These are phyloP conservation scores for Blastobotrys elegans DNA, from an alignment of 1,139 yeast genomes.

Conservation along the genomic window DNA sequence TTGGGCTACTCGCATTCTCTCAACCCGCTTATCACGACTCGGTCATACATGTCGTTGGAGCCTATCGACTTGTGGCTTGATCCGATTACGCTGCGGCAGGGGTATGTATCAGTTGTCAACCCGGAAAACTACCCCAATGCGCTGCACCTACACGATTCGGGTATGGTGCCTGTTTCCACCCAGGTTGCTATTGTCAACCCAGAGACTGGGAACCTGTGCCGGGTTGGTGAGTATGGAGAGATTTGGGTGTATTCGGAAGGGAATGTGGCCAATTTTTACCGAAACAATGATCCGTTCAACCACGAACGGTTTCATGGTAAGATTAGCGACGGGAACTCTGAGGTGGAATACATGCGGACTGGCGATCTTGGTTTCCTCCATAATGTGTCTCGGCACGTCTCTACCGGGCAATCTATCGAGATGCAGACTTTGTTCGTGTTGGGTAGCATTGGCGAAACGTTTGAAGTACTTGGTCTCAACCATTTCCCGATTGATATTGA, in stretches of 20 bases:
- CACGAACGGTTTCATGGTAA: constrained; percentile 52
- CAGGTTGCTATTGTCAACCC: constrained; percentile 95
- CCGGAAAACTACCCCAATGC: constrained; percentile 65
- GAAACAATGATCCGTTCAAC: constrained; percentile 37
- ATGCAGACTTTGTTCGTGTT: constrained; percentile 80
- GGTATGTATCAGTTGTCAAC: constrained; percentile 74
- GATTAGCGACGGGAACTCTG: constrained; percentile 57
- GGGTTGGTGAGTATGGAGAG: constrained; percentile 94
- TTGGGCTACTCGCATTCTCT: constrained; percentile 73
- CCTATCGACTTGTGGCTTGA: constrained; percentile 86
- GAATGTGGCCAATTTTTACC: constrained; percentile 57
- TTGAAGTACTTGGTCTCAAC: constrained; percentile 86
- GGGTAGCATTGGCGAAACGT: constrained; percentile 82
- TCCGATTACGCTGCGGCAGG: constrained; percentile 83
- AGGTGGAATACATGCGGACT: constrained; percentile 69
- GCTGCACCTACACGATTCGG: constrained; percentile 83
- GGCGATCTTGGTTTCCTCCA: constrained; percentile 94
- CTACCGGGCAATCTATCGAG: constrained; percentile 43
- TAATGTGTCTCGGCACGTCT: constrained; percentile 45
- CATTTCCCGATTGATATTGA: constrained; percentile 89
- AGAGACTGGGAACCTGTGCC: constrained; percentile 72
- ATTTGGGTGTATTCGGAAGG: constrained; percentile 95
- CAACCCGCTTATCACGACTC: constrained; percentile 78
- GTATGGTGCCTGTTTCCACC: constrained; percentile 93
- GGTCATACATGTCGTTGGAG: constrained; percentile 85